Base-by-base conservation (phyloP, 495 filamentous ascomycete species). In the Copromyces sp. region DNA sequence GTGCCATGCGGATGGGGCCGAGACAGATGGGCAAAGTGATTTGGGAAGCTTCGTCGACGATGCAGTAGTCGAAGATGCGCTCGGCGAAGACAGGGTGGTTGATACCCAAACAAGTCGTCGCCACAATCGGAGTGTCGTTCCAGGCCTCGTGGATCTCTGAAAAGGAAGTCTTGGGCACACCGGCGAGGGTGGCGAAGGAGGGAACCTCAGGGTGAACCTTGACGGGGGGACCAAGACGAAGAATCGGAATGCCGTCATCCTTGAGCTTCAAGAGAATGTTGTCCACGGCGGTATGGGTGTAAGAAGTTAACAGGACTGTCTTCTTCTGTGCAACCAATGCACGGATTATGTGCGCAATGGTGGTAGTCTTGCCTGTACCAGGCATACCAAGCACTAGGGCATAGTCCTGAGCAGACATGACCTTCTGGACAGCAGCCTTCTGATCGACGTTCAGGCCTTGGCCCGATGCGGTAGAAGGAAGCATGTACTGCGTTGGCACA, bases 371-470 rank as follows among this genome's bases (percentile, higher is more conserved):
- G 69, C 95, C 95, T 11, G 95, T 99, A 11, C 95, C 95, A 1
- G 95, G 95, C 95, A 99, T 98, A 17, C 95, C 95, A 6, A 98
- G 89, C 7, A 98, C 93, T 17, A 99, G 87, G 6, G 95, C 95
- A 80, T 98, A 99, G 81, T 99, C 93, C 72, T 90, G 87, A 14
- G 95, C 95, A 79, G 89, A 93, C 93, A 98, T 95, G 68, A 97
- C 94, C 78, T 98, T 98, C 76, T 92, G 86, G 69, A 98, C 92
- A 0, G 95, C 95, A 65, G 85, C 86, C 73, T 86, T 90, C 79
- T 99, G 95, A 76, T 98, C 95, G 14, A 91, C 84, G 74, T 99
- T 99, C 61, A 99, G 85, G 69, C 82, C 86, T 35, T 65, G 53
- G 7, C 53, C 53, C 2, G 53, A 65, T 68, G 85, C 85, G 68